Evolutionary conservation across 2,329 filamentous ascomycete genomes (phyloP).

Genomic region (Sporothrix protearum): DNA sequence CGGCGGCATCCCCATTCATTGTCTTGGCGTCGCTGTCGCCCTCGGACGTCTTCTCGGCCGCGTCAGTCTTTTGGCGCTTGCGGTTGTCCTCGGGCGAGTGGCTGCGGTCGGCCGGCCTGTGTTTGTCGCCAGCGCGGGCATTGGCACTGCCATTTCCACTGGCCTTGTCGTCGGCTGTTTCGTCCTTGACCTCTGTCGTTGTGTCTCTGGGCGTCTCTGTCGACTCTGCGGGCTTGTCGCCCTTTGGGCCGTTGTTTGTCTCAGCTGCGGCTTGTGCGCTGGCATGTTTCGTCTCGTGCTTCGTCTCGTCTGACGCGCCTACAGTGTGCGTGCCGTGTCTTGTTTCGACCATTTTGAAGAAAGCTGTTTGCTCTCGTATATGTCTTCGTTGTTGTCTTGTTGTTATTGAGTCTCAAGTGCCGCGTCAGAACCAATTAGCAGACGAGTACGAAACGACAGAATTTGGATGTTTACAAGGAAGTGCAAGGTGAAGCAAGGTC

Average conservation of each 20-base stretch:
- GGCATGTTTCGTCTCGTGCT: not conserved
- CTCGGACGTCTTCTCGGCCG: not conserved
- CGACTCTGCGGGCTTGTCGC: not conserved
- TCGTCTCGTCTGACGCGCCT: not conserved
- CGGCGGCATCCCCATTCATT: not conserved
- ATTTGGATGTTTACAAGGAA: not conserved
- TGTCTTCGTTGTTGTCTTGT: not conserved
- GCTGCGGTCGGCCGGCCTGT: slow-evolving; percentile 4
- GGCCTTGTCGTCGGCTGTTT: not conserved
- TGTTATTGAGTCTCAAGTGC: not conserved
- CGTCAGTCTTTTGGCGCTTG: slow-evolving; percentile 11
- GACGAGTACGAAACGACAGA: not conserved
- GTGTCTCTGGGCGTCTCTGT: not conserved
- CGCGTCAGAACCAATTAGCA: not conserved
- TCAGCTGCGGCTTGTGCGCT: not conserved
- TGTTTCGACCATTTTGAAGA: slow-evolving; percentile 10
- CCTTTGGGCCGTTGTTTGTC: not conserved
- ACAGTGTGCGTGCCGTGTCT: not conserved
- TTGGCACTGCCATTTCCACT: too few species aligned
- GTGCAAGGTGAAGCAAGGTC: not conserved
- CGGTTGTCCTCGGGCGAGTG: not conserved
- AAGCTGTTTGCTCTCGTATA: not conserved
- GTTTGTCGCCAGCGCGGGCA: slow-evolving; percentile 9
- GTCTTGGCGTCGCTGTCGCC: not conserved
- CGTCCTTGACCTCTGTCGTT: not conserved